These are phyloP conservation scores for Monascus ruber DNA, from an alignment of 2,329 filamentous ascomycete genomes.

Conservation along the genomic window DNA sequence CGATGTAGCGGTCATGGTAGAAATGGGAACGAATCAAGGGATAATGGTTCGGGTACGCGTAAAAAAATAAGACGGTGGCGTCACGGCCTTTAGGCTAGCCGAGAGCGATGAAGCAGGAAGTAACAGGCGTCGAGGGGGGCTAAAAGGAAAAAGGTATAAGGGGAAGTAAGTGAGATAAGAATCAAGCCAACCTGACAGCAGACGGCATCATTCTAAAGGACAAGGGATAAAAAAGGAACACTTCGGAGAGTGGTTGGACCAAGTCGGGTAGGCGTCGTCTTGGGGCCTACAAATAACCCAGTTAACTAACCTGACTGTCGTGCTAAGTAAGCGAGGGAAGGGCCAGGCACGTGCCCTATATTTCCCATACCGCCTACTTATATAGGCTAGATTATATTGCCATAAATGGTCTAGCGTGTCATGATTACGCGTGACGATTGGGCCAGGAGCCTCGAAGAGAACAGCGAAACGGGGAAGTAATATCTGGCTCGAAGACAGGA, in stretches of 20 bases:
- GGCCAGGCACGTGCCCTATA: neutral
- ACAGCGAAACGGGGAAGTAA: constrained; percentile 24
- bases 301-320: constrained; percentile 3
- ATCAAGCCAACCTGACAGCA: no score
- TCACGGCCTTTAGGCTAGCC: neutral
- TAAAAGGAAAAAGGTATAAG: no score
- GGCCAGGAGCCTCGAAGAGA: constrained; percentile 26
- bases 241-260: no score
- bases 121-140: no score
- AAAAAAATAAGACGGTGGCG: neutral
- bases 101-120: neutral
- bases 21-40: constrained; percentile 6
- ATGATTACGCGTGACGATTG: constrained; percentile 14
- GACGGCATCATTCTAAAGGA: no score
- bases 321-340: constrained; percentile 28
- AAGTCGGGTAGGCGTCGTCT: no score
- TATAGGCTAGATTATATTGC: no score
- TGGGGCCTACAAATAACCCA: no score
- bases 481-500: constrained; percentile 8
- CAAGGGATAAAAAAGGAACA: no score
- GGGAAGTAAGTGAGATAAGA: no score
- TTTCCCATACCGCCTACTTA: no score
- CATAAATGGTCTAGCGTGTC: no score
- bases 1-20: constrained; percentile 24
- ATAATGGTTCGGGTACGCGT: constrained; percentile 7